Base-by-base conservation (phyloP, 169 alveolate species). In the Eimeria acervulina region DNA sequence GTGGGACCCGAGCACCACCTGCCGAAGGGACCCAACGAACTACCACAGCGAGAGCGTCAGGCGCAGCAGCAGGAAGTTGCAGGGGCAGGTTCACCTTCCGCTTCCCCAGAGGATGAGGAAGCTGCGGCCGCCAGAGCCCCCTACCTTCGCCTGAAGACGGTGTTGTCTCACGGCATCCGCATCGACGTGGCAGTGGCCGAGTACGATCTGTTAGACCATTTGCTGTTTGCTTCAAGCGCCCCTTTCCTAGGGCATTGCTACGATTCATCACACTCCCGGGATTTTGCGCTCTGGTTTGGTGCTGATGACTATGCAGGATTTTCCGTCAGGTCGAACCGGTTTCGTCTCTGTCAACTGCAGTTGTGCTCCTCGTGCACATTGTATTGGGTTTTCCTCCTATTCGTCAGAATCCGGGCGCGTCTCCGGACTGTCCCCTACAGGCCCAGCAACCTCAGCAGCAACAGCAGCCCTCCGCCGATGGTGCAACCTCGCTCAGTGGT, bases 121-220 rank as follows among this genome's bases (percentile, higher is more conserved):
- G 68, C 66, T 51, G 91, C 91, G 36, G 68, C 91, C 26, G 91
- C 91, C 10, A 83, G 66, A 55, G 91, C 52, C 28, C 91, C 91
- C 76, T 83, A 83, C 91, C 33, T 83, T 23, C 91, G 91, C 33
- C 52, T 83, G 72, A 83, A 83, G 76, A 83, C 91, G 47, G 91
- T 83, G 44, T 33, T 83, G 91, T 47, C 91, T 28, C 91, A 83
- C 33, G 91, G 91, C 52, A 55, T 83, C 51, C 91, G 47, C 76
- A 59, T 83, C 47, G 91, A 83, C 66, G 28, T 31, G 91, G 91
- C 91, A 83, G 91, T 83, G 31, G 91, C 91, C 28, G 91, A 83
- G 91, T 83, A 83, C 36, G 91, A 31, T 83, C 42, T 33, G 70
- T 21, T 83, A 78, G 66, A 72, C 83, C 52, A 13, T 31, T 19